Evolutionary conservation across 148 eudicot species (phyloP).

Genomic region (Nepenthes gracilis): DNA sequence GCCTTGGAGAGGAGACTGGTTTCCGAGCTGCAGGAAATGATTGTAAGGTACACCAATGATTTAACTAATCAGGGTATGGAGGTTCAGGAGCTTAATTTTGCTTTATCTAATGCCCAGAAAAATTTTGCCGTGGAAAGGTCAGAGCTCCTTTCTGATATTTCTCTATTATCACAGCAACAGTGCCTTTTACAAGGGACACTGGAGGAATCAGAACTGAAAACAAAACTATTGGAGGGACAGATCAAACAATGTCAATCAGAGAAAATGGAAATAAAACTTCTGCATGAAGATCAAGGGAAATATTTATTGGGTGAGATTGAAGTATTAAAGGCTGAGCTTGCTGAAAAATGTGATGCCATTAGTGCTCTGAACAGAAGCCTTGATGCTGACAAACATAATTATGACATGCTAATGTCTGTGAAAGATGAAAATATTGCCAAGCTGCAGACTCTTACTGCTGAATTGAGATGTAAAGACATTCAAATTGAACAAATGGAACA

Average conservation of each 20-base stretch:
- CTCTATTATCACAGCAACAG: slow-evolving; percentile 27
- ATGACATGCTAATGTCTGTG: slow-evolving; percentile 45
- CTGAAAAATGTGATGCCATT: slow-evolving; percentile 16
- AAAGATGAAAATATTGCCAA: slow-evolving; percentile 45
- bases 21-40: slow-evolving; percentile 37
- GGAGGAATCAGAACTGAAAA: slow-evolving; percentile 23
- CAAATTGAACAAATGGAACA: slow-evolving; percentile 29
- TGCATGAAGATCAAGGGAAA: slow-evolving; percentile 29
- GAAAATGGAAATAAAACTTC: slow-evolving; percentile 19
- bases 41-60: slow-evolving; percentile 19
- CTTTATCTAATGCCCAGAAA: slow-evolving; percentile 24
- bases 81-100: slow-evolving; percentile 35
- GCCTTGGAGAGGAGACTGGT: slow-evolving; percentile 30
- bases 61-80: slow-evolving; percentile 23
- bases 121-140: slow-evolving; percentile 29
- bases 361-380: slow-evolving; percentile 42
- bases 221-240: slow-evolving; percentile 24
- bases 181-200: slow-evolving; percentile 18
- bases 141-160: slow-evolving; percentile 28
- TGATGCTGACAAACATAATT: slow-evolving; percentile 37
- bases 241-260: slow-evolving; percentile 23
- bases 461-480: slow-evolving; percentile 18
- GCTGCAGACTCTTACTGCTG: slow-evolving; percentile 43
- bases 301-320: slow-evolving; percentile 27
- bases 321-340: slow-evolving; percentile 22